Conservation (phyloP, 2,329 filamentous ascomycete genomes). For the Cordyceps cateniannulata region DNA sequence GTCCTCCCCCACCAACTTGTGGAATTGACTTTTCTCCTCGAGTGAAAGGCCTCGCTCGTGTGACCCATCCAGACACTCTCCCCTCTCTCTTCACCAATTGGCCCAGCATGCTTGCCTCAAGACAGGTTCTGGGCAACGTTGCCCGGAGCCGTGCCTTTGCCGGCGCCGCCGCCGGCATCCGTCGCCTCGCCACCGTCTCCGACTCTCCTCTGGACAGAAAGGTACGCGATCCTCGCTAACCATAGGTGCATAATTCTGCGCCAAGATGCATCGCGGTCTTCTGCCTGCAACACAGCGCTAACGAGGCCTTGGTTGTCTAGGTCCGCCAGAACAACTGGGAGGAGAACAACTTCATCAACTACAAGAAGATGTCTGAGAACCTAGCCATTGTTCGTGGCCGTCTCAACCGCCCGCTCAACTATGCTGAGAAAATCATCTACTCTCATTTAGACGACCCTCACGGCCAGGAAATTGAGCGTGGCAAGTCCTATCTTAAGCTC, state of each 20-base stretch:
- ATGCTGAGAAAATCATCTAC: constrained; percentile 98
- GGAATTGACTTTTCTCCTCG: constrained; percentile 10
- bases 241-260: not conserved
- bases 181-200: constrained; percentile 76
- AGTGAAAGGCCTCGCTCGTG: constrained; percentile 12
- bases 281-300: not conserved
- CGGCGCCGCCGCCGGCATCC: constrained; percentile 53
- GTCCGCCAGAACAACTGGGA: constrained; percentile 97
- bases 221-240: constrained; percentile 40
- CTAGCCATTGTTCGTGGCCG: constrained; percentile 81
- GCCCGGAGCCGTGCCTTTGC: constrained; percentile 54
- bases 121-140: constrained; percentile 60
- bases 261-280: not conserved
- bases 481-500: constrained; percentile 91
- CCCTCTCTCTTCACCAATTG: constrained; percentile 24
- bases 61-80: constrained; percentile 14
- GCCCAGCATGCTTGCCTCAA: constrained; percentile 60
- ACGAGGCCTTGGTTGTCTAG: constrained; percentile 25
- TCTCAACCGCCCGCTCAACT: constrained; percentile 89
- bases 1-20: constrained; percentile 20
- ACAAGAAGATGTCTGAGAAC: constrained; percentile 99
- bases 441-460: constrained; percentile 97
- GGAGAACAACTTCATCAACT: constrained; percentile 96
- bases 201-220: constrained; percentile 87
- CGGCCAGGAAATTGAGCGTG: constrained; percentile 92